Percentiles rank a stretch among this genome's conserved stretches.
phyloP scores from a whole-genome alignment of 371 early-diverging fungal genomes.

The Mucor lusitanicus region DNA sequence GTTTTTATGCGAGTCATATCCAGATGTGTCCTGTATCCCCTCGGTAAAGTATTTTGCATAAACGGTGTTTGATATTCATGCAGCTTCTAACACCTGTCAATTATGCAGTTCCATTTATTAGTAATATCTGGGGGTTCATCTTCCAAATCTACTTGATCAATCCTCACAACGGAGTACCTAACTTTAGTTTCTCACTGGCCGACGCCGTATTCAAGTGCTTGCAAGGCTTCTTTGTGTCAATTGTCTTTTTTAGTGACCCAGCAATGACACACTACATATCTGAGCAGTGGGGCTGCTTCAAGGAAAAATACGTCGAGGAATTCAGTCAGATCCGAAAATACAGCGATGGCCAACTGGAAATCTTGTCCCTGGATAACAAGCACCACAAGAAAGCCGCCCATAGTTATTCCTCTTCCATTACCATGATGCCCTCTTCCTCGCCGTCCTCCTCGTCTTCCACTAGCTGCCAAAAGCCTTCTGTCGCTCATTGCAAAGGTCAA shows the following conservation, averaged over 20 bases:
- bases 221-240: slow-evolving; percentile 26
- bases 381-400: not conserved
- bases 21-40: slow-evolving; percentile 32
- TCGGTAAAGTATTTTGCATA: slow-evolving; percentile 17
- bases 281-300: not conserved
- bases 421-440: not conserved
- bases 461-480: not conserved
- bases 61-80: not conserved
- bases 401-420: not conserved
- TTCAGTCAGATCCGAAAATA: not conserved
- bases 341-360: slow-evolving; percentile 2
- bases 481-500: not conserved
- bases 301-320: not conserved
- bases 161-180: not conserved
- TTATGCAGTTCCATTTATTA: slow-evolving; percentile 24
- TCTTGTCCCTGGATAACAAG: not conserved
- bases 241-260: slow-evolving; percentile 40
- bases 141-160: slow-evolving; percentile 12
- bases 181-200: not conserved
- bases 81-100: not conserved
- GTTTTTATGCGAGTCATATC: slow-evolving; percentile 20
- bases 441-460: not conserved
- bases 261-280: slow-evolving; percentile 6
- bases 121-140: slow-evolving; percentile 26
- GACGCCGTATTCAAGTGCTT: slow-evolving; percentile 5